Evolutionary conservation across 2,329 filamentous ascomycete species (phyloP).

Genomic region (Alternaria brassicae): DNA sequence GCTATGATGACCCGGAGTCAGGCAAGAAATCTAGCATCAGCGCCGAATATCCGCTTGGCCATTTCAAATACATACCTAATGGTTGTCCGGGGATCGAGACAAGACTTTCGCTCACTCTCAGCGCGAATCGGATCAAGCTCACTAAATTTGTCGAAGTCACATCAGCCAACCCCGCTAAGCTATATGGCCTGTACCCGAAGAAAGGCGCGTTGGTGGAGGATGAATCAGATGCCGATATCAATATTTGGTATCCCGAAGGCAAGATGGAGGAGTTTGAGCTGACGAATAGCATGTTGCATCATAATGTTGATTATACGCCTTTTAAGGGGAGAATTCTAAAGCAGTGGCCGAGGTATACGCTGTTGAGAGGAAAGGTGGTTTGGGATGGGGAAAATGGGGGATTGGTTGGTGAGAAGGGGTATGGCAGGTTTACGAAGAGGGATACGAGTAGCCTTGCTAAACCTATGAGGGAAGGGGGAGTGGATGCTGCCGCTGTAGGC

Average conservation of each 20-base stretch:
- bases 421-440: constrained; percentile 59
- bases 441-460: constrained; percentile 51
- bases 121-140: constrained; percentile 50
- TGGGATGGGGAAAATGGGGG: constrained; percentile 65
- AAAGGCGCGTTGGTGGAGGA: constrained; percentile 61
- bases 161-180: constrained; percentile 62
- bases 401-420: constrained; percentile 57
- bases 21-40: constrained; percentile 59
- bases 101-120: constrained; percentile 58
- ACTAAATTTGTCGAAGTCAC: constrained; percentile 64
- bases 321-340: constrained; percentile 64
- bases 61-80: constrained; percentile 66
- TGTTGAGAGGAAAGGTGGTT: constrained; percentile 65
- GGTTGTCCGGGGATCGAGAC: constrained; percentile 67
- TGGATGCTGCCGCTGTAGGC: constrained; percentile 29
- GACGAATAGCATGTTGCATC: constrained; percentile 64
- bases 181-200: constrained; percentile 63
- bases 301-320: constrained; percentile 68
- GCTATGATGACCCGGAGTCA: constrained; percentile 52
- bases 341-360: constrained; percentile 69
- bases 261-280: constrained; percentile 54
- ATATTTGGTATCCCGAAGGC: constrained; percentile 57
- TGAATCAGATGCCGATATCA: constrained; percentile 62
- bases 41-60: constrained; percentile 53
- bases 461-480: constrained; percentile 27